These are phyloP conservation scores for Spencermartinsiella europaea DNA, from an alignment of 805 yeast genomes.

Conservation along the genomic window DNA sequence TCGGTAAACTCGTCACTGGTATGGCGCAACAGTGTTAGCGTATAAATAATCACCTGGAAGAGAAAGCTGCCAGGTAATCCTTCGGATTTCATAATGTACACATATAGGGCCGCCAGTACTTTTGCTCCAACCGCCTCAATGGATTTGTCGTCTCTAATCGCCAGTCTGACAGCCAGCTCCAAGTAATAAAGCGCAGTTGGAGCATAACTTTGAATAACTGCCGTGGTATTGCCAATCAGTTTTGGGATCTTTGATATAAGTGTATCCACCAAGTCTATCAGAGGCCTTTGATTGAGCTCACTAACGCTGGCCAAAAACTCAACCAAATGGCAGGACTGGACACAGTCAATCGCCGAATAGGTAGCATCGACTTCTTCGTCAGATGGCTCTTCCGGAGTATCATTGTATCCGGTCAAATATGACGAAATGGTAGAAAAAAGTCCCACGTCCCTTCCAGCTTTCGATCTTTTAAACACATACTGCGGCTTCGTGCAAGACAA, in stretches of 20 bases:
- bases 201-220: conserved; percentile 24
- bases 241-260: conserved; percentile 27
- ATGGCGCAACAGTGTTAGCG: conserved; percentile 28
- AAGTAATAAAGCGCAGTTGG: conserved; percentile 29
- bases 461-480: conserved; percentile 52
- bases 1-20: conserved; percentile 6
- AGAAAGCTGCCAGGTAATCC: conserved; percentile 19
- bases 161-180: conserved; percentile 23
- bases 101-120: conserved; percentile 7
- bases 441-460: conserved; percentile 65
- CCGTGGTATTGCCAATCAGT: conserved; percentile 12
- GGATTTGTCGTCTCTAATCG: conserved; percentile 7
- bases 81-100: conserved; percentile 17
- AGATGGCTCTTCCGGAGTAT: conserved; percentile 86
- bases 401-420: conserved; percentile 79
- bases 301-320: conserved; percentile 39
- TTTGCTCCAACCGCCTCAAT: conserved; percentile 8
- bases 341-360: conserved; percentile 74
- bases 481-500: conserved; percentile 64
- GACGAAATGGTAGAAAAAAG: conserved; percentile 89
- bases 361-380: conserved; percentile 90
- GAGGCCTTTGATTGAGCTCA: conserved; percentile 24
- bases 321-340: conserved; percentile 60
- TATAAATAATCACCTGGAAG: conserved; percentile 38
- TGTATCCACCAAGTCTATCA: conserved; percentile 30